Conservation (phyloP, 1,284 basidiomycete genomes). For the Cutaneotrichosporon spelunceum region DNA sequence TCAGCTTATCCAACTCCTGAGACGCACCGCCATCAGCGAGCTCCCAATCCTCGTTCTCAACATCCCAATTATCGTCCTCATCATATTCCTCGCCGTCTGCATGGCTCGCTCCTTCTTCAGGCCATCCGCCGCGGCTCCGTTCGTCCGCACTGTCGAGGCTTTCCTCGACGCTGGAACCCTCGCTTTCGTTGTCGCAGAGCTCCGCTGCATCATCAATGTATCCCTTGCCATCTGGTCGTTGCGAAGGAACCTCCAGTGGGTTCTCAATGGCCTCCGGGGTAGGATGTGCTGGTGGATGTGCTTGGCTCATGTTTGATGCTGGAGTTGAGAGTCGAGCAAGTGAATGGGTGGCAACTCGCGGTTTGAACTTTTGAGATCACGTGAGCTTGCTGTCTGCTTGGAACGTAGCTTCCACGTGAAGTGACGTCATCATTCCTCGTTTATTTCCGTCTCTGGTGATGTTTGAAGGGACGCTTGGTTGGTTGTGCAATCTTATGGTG, state of each 20-base stretch:
- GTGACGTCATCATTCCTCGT: constrained; percentile 2
- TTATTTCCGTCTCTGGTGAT: not conserved
- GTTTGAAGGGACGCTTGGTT: not conserved
- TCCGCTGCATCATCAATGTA: constrained; percentile 32
- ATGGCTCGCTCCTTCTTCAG: constrained; percentile 6
- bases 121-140: constrained; percentile 9
- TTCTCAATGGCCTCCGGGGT: not conserved
- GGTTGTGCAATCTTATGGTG: too few species aligned
- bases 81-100: constrained; percentile 29
- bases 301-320: constrained; percentile 10
- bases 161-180: constrained; percentile 36
- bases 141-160: constrained; percentile 15
- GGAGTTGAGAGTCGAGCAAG: not conserved
- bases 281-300: not conserved
- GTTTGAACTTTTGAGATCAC: constrained; percentile 9
- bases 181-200: constrained; percentile 15
- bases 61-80: constrained; percentile 54
- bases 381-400: not conserved
- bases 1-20: constrained; percentile 15
- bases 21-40: constrained; percentile 61
- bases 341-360: constrained; percentile 10
- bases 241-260: not conserved
- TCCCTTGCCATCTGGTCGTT: constrained; percentile 20
- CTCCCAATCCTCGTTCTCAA: constrained; percentile 91
- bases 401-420: not conserved